Percentiles rank a stretch among this genome's conserved stretches.
Conservation (phyloP, 2,329 filamentous ascomycete genomes). For the Fusarium irregulare region DNA sequence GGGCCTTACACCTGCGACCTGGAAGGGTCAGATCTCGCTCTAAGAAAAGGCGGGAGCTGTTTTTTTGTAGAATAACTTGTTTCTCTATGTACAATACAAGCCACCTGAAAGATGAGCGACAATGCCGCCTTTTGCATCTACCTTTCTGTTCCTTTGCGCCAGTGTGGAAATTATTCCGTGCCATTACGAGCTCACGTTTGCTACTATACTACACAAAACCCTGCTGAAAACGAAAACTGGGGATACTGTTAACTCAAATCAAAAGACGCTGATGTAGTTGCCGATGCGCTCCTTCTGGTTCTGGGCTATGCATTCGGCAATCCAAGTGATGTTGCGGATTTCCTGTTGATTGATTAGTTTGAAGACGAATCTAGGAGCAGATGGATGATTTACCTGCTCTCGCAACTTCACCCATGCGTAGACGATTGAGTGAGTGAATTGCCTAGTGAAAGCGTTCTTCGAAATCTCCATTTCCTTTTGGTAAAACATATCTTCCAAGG, state of each 20-base stretch:
- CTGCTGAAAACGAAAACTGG: slow-evolving; percentile 47
- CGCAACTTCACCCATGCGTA: slow-evolving; percentile 98
- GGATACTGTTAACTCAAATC: slow-evolving; percentile 48
- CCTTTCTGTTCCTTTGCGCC: slow-evolving; percentile 50
- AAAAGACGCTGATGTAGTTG: slow-evolving; percentile 99
- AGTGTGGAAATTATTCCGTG: slow-evolving; percentile 47
- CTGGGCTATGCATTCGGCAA: slow-evolving; percentile 98
- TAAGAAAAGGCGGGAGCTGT: slow-evolving; percentile 40
- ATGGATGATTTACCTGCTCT: slow-evolving; percentile 79
- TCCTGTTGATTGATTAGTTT: slow-evolving; percentile 70
- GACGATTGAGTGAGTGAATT: slow-evolving; percentile 94
- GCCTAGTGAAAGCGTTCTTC: slow-evolving; percentile 92
- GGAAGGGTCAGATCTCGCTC: slow-evolving; percentile 83
- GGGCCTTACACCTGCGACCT: slow-evolving; percentile 87
- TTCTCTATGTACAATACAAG: slow-evolving; percentile 63
- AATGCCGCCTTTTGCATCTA: slow-evolving; percentile 45
- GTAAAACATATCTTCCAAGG: slow-evolving; percentile 97
- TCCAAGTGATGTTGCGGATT: slow-evolving; percentile 99
- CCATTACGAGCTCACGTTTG: slow-evolving; percentile 53
- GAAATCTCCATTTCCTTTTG: slow-evolving; percentile 99
- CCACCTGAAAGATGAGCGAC: slow-evolving; percentile 46
- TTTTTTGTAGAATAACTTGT: slow-evolving; percentile 58
- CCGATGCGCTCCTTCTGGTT: slow-evolving; percentile 99
- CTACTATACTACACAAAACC: slow-evolving; percentile 59
- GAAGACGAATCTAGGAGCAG: slow-evolving; percentile 6